These are phyloP conservation scores for Citrullus amarus DNA, from an alignment of 306 rosid species.

Conservation along the genomic window DNA sequence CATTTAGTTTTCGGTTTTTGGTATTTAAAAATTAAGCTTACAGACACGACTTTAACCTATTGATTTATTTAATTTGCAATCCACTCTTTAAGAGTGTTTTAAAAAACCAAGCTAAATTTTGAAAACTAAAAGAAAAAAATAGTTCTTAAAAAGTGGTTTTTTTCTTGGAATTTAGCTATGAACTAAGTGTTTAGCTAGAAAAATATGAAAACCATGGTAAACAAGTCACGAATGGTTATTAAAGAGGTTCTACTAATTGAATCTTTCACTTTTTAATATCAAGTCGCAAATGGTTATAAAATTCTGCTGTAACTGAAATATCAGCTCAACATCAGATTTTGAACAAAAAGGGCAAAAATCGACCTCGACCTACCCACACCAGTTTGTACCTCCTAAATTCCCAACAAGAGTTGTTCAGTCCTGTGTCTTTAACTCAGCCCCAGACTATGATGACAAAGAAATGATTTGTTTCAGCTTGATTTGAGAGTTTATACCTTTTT, in stretches of 20 bases:
- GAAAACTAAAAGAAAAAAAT: too few species aligned
- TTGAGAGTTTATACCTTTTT: not conserved
- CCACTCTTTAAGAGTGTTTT: too few species aligned
- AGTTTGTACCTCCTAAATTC: not conserved
- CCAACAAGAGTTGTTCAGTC: not conserved
- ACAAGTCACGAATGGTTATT: too few species aligned
- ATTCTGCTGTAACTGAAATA: not conserved
- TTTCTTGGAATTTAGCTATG: too few species aligned
- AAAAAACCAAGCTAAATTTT: too few species aligned
- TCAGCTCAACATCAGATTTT: not conserved
- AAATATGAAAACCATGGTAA: too few species aligned
- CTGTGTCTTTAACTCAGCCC: not conserved
- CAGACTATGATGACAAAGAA: not conserved
- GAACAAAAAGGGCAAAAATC: not conserved
- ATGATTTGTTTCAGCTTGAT: not conserved
- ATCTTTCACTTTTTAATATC: not conserved
- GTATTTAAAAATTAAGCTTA: too few species aligned
- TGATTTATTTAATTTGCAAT: too few species aligned
- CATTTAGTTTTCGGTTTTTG: too few species aligned
- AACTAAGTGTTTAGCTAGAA: too few species aligned
- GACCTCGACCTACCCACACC: not conserved
- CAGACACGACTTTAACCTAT: too few species aligned
- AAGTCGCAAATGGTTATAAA: not conserved
- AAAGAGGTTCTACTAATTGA: not conserved
- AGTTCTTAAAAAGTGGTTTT: too few species aligned